Conservation (phyloP, 305 asterid genomes). For the Solanum hybrid region DNA sequence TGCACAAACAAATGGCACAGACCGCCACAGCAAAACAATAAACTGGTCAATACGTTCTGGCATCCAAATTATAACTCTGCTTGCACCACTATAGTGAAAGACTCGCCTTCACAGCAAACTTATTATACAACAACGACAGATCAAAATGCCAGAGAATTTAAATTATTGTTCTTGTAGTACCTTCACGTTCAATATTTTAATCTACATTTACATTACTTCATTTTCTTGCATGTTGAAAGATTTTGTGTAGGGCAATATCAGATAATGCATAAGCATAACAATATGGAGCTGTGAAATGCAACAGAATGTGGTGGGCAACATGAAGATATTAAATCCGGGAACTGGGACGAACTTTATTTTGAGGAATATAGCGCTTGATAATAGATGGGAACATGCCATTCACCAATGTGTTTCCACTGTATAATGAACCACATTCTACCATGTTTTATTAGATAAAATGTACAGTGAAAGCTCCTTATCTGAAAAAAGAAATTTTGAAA, state of each 20-base stretch:
- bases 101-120: neutral
- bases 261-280: neutral
- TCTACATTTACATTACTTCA: neutral
- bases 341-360: neutral
- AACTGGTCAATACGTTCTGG: neutral
- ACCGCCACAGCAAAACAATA: neutral
- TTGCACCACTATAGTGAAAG: neutral
- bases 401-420: neutral
- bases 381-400: neutral
- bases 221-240: neutral
- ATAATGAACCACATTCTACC: neutral
- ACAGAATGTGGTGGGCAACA: neutral
- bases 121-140: neutral
- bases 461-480: neutral
- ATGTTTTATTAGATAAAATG: neutral
- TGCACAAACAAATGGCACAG: conserved; percentile 16
- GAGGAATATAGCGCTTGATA: neutral
- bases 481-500: neutral
- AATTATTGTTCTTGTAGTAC: neutral
- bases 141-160: neutral
- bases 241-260: neutral
- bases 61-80: neutral
- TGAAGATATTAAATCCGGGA: neutral
- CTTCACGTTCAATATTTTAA: neutral
- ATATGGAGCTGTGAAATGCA: neutral